These are phyloP conservation scores for Thalassiosira mediterranea DNA, from an alignment of 352 stramenopile species.

Conservation along the genomic window DNA sequence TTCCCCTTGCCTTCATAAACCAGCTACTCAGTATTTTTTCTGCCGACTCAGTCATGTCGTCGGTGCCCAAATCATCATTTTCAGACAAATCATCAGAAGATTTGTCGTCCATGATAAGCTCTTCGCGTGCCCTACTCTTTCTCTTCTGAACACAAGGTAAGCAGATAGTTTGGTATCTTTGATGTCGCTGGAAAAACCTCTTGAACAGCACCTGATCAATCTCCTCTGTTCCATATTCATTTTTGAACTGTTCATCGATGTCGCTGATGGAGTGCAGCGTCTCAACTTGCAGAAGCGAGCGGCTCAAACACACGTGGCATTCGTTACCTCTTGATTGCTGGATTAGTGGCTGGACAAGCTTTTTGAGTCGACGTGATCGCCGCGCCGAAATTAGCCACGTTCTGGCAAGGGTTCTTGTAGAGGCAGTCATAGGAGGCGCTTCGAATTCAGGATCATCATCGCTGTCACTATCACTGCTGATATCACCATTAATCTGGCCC, in stretches of 20 bases:
- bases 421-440: conserved; percentile 88
- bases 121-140: conserved; percentile 44
- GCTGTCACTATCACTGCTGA: conserved; percentile 89
- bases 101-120: conserved; percentile 37
- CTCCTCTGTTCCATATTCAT: conserved; percentile 86
- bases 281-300: conserved; percentile 93
- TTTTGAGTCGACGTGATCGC: conserved; percentile 86
- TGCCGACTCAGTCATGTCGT: conserved; percentile 18
- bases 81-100: conserved; percentile 8
- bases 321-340: conserved; percentile 90
- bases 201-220: conserved; percentile 94
- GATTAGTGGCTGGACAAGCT: conserved; percentile 91
- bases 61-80: conserved; percentile 4
- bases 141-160: conserved; percentile 90
- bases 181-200: conserved; percentile 91
- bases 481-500: conserved; percentile 91
- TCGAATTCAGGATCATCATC: conserved; percentile 90
- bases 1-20: conserved; percentile 25
- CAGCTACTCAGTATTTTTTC: conserved; percentile 31
- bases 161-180: conserved; percentile 94
- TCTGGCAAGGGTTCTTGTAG: conserved; percentile 91
- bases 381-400: conserved; percentile 90
- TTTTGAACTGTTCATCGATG: conserved; percentile 91
- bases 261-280: conserved; percentile 91
- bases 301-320: conserved; percentile 93